Base-by-base conservation (phyloP, 2,329 filamentous ascomycete genomes). In the Tolypocladium tundrense region DNA sequence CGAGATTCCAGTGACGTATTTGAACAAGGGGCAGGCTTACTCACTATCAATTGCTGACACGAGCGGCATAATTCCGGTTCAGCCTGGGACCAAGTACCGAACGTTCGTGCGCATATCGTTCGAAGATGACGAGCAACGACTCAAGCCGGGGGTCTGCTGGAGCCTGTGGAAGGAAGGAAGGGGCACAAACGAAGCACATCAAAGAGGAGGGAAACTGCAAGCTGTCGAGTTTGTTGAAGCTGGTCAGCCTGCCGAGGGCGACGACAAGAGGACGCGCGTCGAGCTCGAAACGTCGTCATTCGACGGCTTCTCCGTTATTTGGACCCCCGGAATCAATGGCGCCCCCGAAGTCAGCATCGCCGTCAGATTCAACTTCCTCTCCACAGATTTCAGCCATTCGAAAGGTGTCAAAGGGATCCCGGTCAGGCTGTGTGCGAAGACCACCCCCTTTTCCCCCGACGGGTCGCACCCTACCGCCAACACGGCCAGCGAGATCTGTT, bases 321-420 rank as follows among this genome's bases (percentile, higher is more conserved):
- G 93, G 93, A 89, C 87, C 0, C 88, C 91, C 0, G 87, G 85
- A 5, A 73, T 82, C 48, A 87, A 86, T 54, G 85, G 86, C 0
- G 73, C 77, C 0, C 77, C 88, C 4, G 91, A 97, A 66, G 94
- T 91, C 70, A 89, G 86, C 54, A 85, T 99, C 58, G 88, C 91
- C 10, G 90, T 97, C 14, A 89, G 94, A 52, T 99, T 97, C 79
- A 99, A 99, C 75, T 99, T 99, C 69, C 79, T 99, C 0, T 99
- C 94, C 0, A 99, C 94, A 10, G 94, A 99, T 70, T 99, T 97
- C 70, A 97, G 93, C 71, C 94, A 97, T 69, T 97, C 94, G 11
- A 99, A 99, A 69, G 94, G 94, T 52, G 94, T 99, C 54, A 99
- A 97, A 73, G 94, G 94, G 41, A 97, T 97, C 63, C 93, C 94